phyloP scores from a whole-genome alignment of 805 yeast genomes.

The Kuraishia hungarica region DNA sequence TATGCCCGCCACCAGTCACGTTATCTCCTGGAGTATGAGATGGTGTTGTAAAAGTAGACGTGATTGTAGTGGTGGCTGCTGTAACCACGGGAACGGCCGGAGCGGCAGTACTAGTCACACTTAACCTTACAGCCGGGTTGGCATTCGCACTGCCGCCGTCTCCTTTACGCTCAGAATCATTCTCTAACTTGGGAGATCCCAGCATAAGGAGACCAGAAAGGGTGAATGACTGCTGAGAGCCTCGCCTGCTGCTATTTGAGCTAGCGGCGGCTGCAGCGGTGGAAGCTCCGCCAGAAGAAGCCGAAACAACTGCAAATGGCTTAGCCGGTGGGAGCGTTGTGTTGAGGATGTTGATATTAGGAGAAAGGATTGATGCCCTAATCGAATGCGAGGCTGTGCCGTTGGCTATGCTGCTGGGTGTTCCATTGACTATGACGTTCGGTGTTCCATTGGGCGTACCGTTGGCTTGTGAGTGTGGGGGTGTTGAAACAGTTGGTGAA shows the following conservation, averaged over 20 bases:
- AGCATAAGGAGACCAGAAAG: not conserved
- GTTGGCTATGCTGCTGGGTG: no score
- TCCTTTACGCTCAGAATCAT: not conserved
- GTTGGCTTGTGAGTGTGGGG: not conserved
- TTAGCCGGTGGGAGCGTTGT: not conserved
- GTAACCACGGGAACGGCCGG: conserved; percentile 27
- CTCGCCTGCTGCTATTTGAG: not conserved
- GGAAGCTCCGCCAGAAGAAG: no score
- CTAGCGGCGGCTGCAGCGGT: not conserved
- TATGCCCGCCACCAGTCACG: no score
- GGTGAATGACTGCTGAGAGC: not conserved
- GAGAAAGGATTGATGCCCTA: not conserved
- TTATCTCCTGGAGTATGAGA: not conserved
- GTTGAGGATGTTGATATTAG: not conserved
- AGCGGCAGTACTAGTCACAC: conserved; percentile 14
- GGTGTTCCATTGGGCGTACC: not conserved
- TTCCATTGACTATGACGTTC: no score
- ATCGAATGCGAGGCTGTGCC: no score
- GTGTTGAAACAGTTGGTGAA: not conserved
- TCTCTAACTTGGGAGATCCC: not conserved
- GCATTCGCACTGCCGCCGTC: not conserved
- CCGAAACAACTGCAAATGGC: not conserved
- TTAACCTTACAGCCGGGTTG: conserved; percentile 20
- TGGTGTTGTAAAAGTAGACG: conserved; percentile 13
- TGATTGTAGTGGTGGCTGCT: conserved; percentile 24